Base-by-base conservation (phyloP, 108 stramenopile species). In the Skeletonema menzelii region DNA sequence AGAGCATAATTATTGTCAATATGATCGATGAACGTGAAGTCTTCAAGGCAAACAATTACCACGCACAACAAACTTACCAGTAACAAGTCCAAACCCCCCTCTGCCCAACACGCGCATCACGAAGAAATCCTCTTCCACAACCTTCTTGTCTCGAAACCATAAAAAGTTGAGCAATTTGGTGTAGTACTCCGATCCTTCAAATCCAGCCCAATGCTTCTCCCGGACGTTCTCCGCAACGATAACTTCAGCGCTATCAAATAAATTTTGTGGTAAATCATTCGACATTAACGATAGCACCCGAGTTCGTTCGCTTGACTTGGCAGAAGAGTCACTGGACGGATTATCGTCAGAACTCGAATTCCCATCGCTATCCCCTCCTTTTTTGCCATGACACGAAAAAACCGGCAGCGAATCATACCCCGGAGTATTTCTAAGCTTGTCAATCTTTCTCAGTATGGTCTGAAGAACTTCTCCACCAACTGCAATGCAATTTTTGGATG, bases 81-180 rank as follows among this genome's bases (percentile, higher is more conserved):
- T 91, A 13, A 97, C 97, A 40, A 92, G 84, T 28, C 97, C 97
- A 68, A 97, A 97, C 40, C 97, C 97, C 30, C 97, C 97, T 63
- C 97, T 81, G 27, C 97, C 97, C 62, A 97, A 73, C 53, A 95
- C 89, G 38, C 97, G 83, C 89, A 97, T 96, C n/a, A 91, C 84
- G 63, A 90, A 94, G 73, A 97, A 97, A 68, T 96, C 96, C 59
- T 93, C 95, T 47, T 94, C 92, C 5, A 85, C 87, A 17, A 95
- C 87, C 44, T 65, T 80, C 44, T 82, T 73, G 73, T 91, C 91
- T 67, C 80, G 86, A 66, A 87, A 85, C 89, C 90, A 95, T 27
- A 91, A 65, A 69, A 90, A 95, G 62, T 91, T 86, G 40, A 75
- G 64, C 26, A 90, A 56, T 61, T 84, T 87, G 7, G 55, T 65